phyloP scores from a whole-genome alignment of 495 filamentous ascomycete species.

The Choiromyces venosus region DNA sequence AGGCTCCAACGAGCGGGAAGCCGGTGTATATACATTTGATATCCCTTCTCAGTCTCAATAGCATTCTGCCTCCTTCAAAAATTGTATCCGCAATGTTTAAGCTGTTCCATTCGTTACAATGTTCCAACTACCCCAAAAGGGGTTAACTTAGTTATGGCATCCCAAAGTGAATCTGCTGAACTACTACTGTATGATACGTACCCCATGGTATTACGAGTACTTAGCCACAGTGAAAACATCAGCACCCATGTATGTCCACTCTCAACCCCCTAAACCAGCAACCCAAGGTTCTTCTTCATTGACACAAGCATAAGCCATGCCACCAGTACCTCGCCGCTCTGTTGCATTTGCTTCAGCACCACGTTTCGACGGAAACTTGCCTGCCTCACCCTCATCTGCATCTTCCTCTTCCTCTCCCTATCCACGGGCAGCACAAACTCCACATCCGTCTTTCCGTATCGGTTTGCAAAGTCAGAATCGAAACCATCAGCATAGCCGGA shows the following conservation, averaged over 20 bases:
- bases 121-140: not conserved
- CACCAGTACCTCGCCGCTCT: conserved; percentile 23
- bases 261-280: not conserved
- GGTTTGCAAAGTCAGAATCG: not conserved
- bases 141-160: not conserved
- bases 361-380: not conserved
- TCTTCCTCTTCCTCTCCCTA: conserved; percentile 5
- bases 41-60: not conserved
- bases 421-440: conserved; percentile 12
- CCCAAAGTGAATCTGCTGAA: not conserved
- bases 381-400: conserved; percentile 7
- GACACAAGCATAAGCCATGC: conserved; percentile 7
- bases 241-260: not conserved
- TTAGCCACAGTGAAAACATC: not conserved
- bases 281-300: not conserved
- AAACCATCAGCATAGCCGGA: not conserved
- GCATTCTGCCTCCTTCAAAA: not conserved
- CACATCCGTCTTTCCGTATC: not conserved
- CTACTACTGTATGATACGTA: not conserved
- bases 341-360: conserved; percentile 23
- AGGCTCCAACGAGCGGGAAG: not conserved
- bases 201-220: not conserved
- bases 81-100: not conserved
- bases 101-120: not conserved
- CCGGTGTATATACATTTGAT: not conserved